Evolutionary conservation across 192 early-diverging fungal genomes (phyloP).

Genomic region (Cetraspora pellucida): DNA sequence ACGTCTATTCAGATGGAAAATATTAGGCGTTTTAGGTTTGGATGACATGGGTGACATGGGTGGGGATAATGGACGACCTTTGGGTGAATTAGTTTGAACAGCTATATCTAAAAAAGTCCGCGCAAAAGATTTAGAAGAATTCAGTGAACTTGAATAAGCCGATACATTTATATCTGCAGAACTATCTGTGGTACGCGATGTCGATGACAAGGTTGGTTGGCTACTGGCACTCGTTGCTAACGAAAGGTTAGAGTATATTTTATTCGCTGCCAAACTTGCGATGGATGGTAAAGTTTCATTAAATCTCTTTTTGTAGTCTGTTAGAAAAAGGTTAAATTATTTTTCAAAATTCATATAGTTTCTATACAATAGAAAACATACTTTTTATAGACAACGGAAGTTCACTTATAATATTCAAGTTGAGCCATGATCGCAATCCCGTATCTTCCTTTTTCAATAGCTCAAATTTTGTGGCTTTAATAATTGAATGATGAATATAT

Average conservation of each 20-base stretch:
- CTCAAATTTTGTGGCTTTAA: conserved; percentile 15
- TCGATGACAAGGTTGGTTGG: not conserved
- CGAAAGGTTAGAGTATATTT: conserved; percentile 14
- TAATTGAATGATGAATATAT: not conserved
- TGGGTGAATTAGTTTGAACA: conserved; percentile 8
- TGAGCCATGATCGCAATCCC: conserved; percentile 21
- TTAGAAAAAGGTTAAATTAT: not conserved
- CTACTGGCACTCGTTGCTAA: conserved; percentile 12
- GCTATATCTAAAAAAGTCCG: not conserved
- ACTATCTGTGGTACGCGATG: not conserved
- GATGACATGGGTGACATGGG: conserved; percentile 12
- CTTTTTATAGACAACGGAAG: not conserved
- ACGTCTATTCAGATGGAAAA: conserved; percentile 6
- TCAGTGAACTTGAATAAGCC: not conserved
- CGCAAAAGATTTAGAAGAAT: not conserved
- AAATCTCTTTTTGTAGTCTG: not conserved
- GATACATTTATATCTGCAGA: not conserved
- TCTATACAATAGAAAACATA: not conserved
- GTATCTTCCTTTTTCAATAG: conserved; percentile 27
- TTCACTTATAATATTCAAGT: conserved; percentile 8
- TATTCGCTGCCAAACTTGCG: not conserved
- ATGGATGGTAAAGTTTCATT: not conserved
- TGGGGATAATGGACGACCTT: not conserved
- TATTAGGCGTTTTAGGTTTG: not conserved
- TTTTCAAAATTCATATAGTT: not conserved